Evolutionary conservation across 2,329 filamentous ascomycete genomes (phyloP), one percentile per base, ranked within the genome.

Genomic region (Aspergillus thermomutatus): DNA sequence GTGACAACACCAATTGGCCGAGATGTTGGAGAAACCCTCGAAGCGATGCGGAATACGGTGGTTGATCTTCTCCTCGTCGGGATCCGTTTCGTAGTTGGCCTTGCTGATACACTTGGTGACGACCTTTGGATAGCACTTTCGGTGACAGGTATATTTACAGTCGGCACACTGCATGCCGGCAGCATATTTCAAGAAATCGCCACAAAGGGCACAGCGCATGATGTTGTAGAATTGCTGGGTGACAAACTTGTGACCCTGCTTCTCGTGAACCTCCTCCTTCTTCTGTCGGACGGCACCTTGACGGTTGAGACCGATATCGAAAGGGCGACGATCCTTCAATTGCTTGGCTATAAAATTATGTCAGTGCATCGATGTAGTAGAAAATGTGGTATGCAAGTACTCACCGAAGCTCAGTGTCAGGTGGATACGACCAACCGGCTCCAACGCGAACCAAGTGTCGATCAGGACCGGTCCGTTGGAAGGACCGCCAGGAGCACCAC

Each of bases 31-130:
- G 73, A 95, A 99, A n/a, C 89, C 87, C 69, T 93, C 87, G 81
- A 97, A 99, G 53, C 94, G 88, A 83, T 99, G 94, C 8, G 94
- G 94, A 71, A 99, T 99, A 63, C 94, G 90, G 74, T 99, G 94
- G 73, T 99, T 99, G 84, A 99, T 95, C 82, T 97, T 99, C 77
- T 97, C 94, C 77, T 99, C 94, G 76, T 99, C 94, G 23, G 94
- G 93, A 73, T 99, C 94, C 5, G 91, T 96, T 75, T 99, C 94
- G 62, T 94, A 93, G 72, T 99, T 99, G 61, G 93, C 97, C 75
- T 99, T 97, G 79, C 93, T 97, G 75, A 99, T 99, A 79, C 94
- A 99, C 77, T 99, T 99, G 62, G 94, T 99, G 66, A 99, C 94
- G 49, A 99, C 94, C 74, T 92, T 96, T 17, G 86, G 80, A 75